Evolutionary conservation across 148 eudicot species (phyloP).

Genomic region (Camellia lanceoleosa): DNA sequence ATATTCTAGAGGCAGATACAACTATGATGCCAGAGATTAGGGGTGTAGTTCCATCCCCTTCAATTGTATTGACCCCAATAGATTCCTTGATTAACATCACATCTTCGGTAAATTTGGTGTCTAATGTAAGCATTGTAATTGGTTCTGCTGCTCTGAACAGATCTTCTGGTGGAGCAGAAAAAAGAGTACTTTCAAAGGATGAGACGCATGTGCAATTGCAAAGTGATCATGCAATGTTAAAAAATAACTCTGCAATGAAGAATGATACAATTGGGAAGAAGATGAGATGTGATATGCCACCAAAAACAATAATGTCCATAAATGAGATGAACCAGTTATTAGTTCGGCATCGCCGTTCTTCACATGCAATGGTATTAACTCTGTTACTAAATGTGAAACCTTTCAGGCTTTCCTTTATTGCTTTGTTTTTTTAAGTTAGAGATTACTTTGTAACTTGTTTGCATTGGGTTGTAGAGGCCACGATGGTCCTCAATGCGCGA

Average conservation of each 20-base stretch:
- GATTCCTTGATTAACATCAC: neutral
- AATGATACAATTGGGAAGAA: constrained; percentile 41
- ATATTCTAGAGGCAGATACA: constrained; percentile 19
- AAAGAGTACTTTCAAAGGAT: constrained; percentile 11
- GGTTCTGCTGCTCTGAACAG: constrained; percentile 13
- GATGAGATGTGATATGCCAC: constrained; percentile 64
- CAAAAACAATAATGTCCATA: constrained; percentile 51
- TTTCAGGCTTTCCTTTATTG: neutral
- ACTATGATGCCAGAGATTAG: constrained; percentile 16
- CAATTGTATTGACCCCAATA: neutral
- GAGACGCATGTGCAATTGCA: constrained; percentile 18
- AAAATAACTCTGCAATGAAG: constrained; percentile 21
- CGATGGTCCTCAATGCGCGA: constrained; percentile 66
- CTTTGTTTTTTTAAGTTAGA: neutral
- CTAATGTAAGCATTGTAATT: constrained; percentile 8
- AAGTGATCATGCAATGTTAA: constrained; percentile 20
- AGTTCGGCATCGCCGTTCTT: constrained; percentile 56
- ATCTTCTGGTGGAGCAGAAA: constrained; percentile 17
- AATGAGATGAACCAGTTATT: constrained; percentile 63
- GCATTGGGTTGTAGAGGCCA: constrained; percentile 54
- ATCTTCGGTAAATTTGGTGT: neutral
- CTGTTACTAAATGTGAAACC: neutral
- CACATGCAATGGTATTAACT: constrained; percentile 66
- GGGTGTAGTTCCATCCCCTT: constrained; percentile 2
- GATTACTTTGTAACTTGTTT: neutral